Evolutionary conservation across 1,284 basidiomycete genomes (phyloP), one percentile per base, ranked within the genome.

Genomic region (Ganoderma lingzhi): DNA sequence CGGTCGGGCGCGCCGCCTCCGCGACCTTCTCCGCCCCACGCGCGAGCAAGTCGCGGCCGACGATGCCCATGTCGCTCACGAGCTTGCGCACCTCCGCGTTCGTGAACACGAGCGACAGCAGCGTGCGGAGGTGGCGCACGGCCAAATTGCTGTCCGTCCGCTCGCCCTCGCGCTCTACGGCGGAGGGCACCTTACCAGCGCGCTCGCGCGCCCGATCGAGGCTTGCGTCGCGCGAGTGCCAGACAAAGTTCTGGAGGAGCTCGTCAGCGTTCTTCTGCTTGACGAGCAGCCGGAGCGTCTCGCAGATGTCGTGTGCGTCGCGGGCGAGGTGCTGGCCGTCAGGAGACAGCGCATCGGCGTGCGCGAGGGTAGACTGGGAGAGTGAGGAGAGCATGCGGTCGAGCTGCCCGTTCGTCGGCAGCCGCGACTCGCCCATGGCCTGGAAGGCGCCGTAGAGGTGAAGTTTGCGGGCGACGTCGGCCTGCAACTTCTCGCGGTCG

Each of bases 41-140:
- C 23, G 95, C 90, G 71, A 97, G 91, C 68, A 98, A 84, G 81
- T 97, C 95, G 66, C 96, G 93, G 0, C 94, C 95, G 69, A 97
- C 90, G 72, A 95, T 79, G 37, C 90, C 90, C 74, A 95, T 89
- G 81, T 97, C 96, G 44, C 88, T 88, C 66, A 96, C 80, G 64
- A 97, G 90, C 81, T 98, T 98, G 78, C 96, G 93, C 48, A 94
- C 92, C 82, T 98, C 96, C 0, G 91, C 92, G 83, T 97, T 98
- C 79, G 96, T 97, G 73, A 95, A 84, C 76, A 98, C 86, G 74
- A 98, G 91, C 30, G 87, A 88, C 65, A 93, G 82, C 63, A 98
- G 86, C 0, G 95, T 96, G 73, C 95, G 92, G 30, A 98, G 86
- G 81, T 97, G 94, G 70, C 87, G 86, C 55, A 91, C 87, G 23